phyloP scores from a whole-genome alignment of 2,329 filamentous ascomycete genomes.

The Huntiella abstrusa region DNA sequence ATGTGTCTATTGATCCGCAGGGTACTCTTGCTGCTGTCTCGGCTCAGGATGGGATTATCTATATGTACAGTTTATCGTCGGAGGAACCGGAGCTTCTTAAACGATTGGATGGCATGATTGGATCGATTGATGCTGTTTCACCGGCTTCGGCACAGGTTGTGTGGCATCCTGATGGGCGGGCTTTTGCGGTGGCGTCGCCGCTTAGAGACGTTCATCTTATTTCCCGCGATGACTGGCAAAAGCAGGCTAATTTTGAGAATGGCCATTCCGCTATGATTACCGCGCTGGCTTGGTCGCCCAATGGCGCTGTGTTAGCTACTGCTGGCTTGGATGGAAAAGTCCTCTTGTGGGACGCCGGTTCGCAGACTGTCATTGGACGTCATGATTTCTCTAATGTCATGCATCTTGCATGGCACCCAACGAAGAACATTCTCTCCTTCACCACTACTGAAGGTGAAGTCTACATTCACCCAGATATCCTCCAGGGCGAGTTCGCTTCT shows the following conservation, averaged over 20 bases:
- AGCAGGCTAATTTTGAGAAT: slow-evolving; percentile 58
- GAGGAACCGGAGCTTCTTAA: slow-evolving; percentile 65
- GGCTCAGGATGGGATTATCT: slow-evolving; percentile 74
- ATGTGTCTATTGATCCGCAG: slow-evolving; percentile 70
- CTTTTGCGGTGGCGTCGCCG: slow-evolving; percentile 70
- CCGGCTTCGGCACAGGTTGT: slow-evolving; percentile 44
- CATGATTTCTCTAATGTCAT: slow-evolving; percentile 70
- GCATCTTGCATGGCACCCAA: slow-evolving; percentile 79
- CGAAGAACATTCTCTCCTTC: slow-evolving; percentile 73
- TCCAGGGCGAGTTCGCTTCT: slow-evolving; percentile 37
- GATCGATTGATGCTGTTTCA: slow-evolving; percentile 50
- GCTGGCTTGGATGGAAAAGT: slow-evolving; percentile 51
- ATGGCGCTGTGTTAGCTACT: slow-evolving; percentile 68
- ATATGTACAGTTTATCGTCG: slow-evolving; percentile 66
- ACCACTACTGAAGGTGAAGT: slow-evolving; percentile 85
- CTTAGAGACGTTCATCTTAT: slow-evolving; percentile 71
- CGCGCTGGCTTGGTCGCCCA: slow-evolving; percentile 80
- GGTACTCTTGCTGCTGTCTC: slow-evolving; percentile 62
- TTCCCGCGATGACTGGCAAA: slow-evolving; percentile 78
- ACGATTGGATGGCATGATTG: slow-evolving; percentile 74
- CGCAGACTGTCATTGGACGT: slow-evolving; percentile 60
- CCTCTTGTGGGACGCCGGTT: slow-evolving; percentile 74
- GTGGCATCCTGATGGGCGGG: slow-evolving; percentile 90
- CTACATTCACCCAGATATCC: slow-evolving; percentile 64
- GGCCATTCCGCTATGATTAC: slow-evolving; percentile 75